A percentile compares a stretch with the other conserved stretches of the same genome.
These are phyloP conservation scores for Boletus sp. DNA, from an alignment of 768 basidiomycete genomes.

Conservation along the genomic window DNA sequence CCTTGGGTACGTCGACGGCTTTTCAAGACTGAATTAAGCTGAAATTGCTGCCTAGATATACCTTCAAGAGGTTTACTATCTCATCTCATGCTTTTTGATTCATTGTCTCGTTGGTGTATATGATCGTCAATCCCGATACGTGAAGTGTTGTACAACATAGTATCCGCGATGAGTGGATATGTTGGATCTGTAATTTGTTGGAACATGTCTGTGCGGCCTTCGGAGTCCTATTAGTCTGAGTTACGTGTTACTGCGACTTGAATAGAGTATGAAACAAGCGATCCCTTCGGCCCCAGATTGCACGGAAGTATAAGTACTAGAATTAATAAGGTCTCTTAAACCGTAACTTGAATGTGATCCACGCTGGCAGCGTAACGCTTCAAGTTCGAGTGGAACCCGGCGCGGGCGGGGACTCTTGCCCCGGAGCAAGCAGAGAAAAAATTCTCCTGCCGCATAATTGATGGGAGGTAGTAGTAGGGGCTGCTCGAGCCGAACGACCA, in stretches of 20 bases:
- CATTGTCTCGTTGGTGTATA: not conserved
- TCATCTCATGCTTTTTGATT: conserved; percentile 54
- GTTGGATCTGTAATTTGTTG: conserved; percentile 4
- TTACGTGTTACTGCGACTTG: not conserved
- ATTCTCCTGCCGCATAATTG: too few species aligned
- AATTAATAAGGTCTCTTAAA: too few species aligned
- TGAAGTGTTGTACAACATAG: not conserved
- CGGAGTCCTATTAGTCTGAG: not conserved
- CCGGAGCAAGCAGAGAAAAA: too few species aligned
- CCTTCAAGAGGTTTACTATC: conserved; percentile 74
- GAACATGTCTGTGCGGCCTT: not conserved
- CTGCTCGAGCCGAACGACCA: too few species aligned
- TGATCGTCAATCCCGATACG: not conserved
- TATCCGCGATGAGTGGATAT: not conserved
- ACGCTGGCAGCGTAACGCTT: too few species aligned
- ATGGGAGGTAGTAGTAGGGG: too few species aligned
- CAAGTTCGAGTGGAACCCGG: too few species aligned
- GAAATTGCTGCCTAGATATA: conserved; percentile 50
- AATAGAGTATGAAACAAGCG: not conserved
- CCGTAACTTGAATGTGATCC: too few species aligned
- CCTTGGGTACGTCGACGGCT: conserved; percentile 47
- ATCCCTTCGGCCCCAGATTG: not conserved
- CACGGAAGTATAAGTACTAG: not conserved
- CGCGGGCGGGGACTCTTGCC: too few species aligned
- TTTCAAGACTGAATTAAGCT: not conserved